A percentile compares a stretch with the other conserved stretches of the same genome.
These are phyloP conservation scores for Arthrinium puccinioides DNA, from an alignment of 2,329 filamentous ascomycete species.

Conservation along the genomic window DNA sequence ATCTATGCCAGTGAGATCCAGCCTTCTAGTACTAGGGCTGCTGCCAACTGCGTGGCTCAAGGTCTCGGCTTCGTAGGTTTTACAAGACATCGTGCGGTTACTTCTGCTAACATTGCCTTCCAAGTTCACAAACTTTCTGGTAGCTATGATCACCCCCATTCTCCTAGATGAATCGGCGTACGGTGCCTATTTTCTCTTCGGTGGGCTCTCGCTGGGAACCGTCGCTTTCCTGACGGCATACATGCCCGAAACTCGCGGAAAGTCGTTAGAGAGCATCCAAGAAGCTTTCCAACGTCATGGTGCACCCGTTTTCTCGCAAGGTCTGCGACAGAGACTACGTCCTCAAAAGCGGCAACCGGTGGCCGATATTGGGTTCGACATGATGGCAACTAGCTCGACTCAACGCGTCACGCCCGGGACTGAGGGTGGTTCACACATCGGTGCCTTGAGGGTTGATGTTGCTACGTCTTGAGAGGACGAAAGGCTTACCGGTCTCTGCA, in stretches of 20 bases:
- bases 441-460: no score
- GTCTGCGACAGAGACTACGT: no score
- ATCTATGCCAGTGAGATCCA: slow-evolving; percentile 55
- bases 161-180: slow-evolving; percentile 25
- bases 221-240: slow-evolving; percentile 28
- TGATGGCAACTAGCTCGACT: no score
- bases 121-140: slow-evolving; percentile 31
- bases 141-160: slow-evolving; percentile 24
- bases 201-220: slow-evolving; percentile 29
- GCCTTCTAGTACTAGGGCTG: slow-evolving; percentile 44
- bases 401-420: no score
- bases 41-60: slow-evolving; percentile 44
- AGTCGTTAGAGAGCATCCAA: slow-evolving; percentile 41
- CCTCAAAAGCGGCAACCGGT: no score
- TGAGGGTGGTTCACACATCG: no score
- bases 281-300: slow-evolving; percentile 31
- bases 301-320: no score
- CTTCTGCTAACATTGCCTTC: neutral
- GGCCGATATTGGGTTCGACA: no score
- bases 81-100: neutral
- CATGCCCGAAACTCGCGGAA: slow-evolving; percentile 44
- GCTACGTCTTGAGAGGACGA: no score
- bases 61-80: slow-evolving; percentile 18
- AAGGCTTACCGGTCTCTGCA: no score
- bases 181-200: slow-evolving; percentile 39